A percentile compares a stretch with the other conserved stretches of the same genome.
phyloP scores from a whole-genome alignment of 2,329 filamentous ascomycete genomes.

The Sporothrix mexicana region DNA sequence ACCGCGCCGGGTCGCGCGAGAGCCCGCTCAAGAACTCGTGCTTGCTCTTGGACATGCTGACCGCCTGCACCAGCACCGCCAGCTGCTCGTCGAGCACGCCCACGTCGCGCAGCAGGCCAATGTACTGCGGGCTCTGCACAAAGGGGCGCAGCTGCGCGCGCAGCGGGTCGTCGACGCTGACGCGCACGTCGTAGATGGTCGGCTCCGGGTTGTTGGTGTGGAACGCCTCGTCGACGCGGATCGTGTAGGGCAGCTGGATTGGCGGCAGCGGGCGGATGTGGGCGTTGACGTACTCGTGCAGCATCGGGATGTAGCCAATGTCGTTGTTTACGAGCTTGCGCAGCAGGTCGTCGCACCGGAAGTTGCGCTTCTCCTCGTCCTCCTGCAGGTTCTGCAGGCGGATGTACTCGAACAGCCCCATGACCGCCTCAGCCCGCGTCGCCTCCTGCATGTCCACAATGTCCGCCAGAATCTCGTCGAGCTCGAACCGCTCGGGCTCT shows the following conservation, averaged over 20 bases:
- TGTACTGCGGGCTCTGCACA: slow-evolving; percentile 72
- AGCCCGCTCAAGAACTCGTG: slow-evolving; percentile 84
- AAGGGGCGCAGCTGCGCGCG: slow-evolving; percentile 69
- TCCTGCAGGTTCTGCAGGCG: slow-evolving; percentile 84
- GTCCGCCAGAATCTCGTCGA: slow-evolving; percentile 80
- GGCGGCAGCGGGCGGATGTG: slow-evolving; percentile 83
- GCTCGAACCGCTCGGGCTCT: slow-evolving; percentile 79
- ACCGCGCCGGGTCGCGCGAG: slow-evolving; percentile 79
- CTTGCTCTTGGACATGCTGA: slow-evolving; percentile 85
- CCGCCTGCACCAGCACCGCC: slow-evolving; percentile 79
- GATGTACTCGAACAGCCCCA: slow-evolving; percentile 96
- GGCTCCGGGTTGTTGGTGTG: slow-evolving; percentile 70
- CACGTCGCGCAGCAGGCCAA: slow-evolving; percentile 76
- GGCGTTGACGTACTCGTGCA: slow-evolving; percentile 77
- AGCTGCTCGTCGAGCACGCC: slow-evolving; percentile 82
- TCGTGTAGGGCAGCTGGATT: slow-evolving; percentile 85
- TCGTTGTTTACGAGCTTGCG: slow-evolving; percentile 78
- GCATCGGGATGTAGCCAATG: slow-evolving; percentile 81
- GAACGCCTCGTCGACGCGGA: slow-evolving; percentile 86
- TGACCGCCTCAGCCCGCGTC: slow-evolving; percentile 83
- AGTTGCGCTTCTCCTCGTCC: slow-evolving; percentile 91
- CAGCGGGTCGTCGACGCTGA: slow-evolving; percentile 83
- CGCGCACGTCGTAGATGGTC: slow-evolving; percentile 88
- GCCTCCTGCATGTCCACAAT: slow-evolving; percentile 86
- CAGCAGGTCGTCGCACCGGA: slow-evolving; percentile 85